These are phyloP conservation scores for Xylaria sp. DNA, from an alignment of 2,329 filamentous ascomycete species.

Conservation along the genomic window DNA sequence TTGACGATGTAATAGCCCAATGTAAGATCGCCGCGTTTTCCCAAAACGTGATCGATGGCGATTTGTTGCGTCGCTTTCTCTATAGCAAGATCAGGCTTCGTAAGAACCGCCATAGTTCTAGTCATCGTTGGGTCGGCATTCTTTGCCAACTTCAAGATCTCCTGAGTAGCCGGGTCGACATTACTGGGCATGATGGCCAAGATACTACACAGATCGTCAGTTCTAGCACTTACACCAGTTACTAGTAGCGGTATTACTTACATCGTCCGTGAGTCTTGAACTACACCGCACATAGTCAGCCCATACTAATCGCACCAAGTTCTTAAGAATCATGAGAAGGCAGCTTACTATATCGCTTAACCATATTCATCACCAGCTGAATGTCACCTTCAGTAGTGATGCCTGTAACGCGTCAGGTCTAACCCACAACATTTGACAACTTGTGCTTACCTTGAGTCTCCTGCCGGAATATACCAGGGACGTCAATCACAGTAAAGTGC, in stretches of 20 bases:
- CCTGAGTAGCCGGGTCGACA: constrained; percentile 54
- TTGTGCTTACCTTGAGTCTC: constrained; percentile 50
- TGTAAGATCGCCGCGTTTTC: constrained; percentile 54
- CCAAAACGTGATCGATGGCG: constrained; percentile 56
- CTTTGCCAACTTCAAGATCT: constrained; percentile 53
- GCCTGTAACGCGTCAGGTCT: constrained; percentile 42
- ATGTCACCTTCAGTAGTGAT: constrained; percentile 60
- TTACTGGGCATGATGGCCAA: constrained; percentile 52
- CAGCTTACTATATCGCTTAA: constrained; percentile 55
- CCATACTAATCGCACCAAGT: neutral
- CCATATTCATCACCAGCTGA: constrained; percentile 59
- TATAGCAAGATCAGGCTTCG: constrained; percentile 64
- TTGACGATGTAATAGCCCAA: constrained; percentile 63
- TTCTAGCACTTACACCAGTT: neutral
- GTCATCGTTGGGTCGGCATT: constrained; percentile 47
- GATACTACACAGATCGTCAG: constrained; percentile 39
- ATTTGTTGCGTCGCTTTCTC: constrained; percentile 54
- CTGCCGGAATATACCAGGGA: constrained; percentile 63
- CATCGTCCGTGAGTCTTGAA: constrained; percentile 60
- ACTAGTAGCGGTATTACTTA: constrained; percentile 36
- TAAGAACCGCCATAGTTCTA: constrained; percentile 54
- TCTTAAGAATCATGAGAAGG: neutral
- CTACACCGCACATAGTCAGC: constrained; percentile 24
- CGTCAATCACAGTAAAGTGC: constrained; percentile 65
- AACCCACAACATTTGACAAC: neutral